Conservation (phyloP, 2,329 filamentous ascomycete genomes). For the Stachybotrys chartarum region DNA sequence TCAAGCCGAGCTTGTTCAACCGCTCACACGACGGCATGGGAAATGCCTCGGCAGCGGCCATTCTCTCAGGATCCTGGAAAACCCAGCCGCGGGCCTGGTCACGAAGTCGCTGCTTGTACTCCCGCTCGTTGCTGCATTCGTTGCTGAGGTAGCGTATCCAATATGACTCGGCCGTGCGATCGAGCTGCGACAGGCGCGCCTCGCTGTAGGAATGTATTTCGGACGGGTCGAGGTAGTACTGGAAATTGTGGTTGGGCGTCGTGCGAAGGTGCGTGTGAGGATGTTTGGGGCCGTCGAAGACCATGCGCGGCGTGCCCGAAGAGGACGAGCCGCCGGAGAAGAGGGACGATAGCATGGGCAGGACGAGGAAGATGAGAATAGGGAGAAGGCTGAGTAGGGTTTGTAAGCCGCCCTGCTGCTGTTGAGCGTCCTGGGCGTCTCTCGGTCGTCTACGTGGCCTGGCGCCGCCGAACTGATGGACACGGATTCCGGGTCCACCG, state of each 20-base stretch:
- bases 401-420: constrained; percentile 44
- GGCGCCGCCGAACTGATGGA: constrained; percentile 89
- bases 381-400: constrained; percentile 73
- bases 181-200: constrained; percentile 66
- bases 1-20: constrained; percentile 33
- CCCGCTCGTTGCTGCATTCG: constrained; percentile 69
- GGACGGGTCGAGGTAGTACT: constrained; percentile 77
- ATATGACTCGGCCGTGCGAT: constrained; percentile 67
- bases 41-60: constrained; percentile 58
- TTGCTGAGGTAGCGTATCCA: constrained; percentile 61
- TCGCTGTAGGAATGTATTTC: constrained; percentile 66
- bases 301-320: constrained; percentile 58
- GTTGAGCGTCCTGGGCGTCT: constrained; percentile 47
- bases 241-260: constrained; percentile 63
- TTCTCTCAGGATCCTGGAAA: constrained; percentile 70
- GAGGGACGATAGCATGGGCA: constrained; percentile 74
- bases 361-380: constrained; percentile 80
- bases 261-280: constrained; percentile 70
- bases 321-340: constrained; percentile 47
- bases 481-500: constrained; percentile 81
- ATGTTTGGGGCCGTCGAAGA: constrained; percentile 63
- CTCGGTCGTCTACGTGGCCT: constrained; percentile 70
- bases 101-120: constrained; percentile 56
- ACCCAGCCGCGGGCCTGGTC: constrained; percentile 86
- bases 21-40: constrained; percentile 46